Evolutionary conservation across 371 early-diverging fungal genomes (phyloP).

Genomic region (Haplosporangium sp.): DNA sequence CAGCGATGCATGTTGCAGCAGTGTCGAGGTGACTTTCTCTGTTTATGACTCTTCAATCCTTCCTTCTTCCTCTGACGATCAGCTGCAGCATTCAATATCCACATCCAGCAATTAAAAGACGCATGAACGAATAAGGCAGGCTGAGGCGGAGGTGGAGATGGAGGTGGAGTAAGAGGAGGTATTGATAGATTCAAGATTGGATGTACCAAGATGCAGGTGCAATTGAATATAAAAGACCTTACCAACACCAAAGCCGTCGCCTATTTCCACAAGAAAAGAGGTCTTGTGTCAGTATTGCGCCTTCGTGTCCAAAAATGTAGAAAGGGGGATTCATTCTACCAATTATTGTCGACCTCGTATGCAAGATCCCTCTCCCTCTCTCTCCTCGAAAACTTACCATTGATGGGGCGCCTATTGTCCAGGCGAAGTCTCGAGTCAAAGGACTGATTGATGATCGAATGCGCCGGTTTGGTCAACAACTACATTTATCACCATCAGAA

Average conservation of each 20-base stretch:
- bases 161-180: slow-evolving; percentile 2
- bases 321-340: neutral
- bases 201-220: neutral
- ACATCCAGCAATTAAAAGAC: too few relatives aligned
- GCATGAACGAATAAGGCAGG: neutral
- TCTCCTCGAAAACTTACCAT: slow-evolving; percentile 62
- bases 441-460: slow-evolving; percentile 87
- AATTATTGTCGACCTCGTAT: neutral
- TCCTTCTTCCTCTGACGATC: too few relatives aligned
- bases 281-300: too few relatives aligned
- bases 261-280: slow-evolving; percentile 39
- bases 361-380: neutral
- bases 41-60: too few relatives aligned
- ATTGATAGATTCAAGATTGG: slow-evolving; percentile 1
- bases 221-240: slow-evolving; percentile 9
- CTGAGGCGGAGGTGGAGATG: too few relatives aligned
- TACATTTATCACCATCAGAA: slow-evolving; percentile 4
- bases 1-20: too few relatives aligned
- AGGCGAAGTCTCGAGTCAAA: slow-evolving; percentile 78
- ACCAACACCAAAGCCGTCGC: slow-evolving; percentile 90
- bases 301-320: neutral
- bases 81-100: too few relatives aligned
- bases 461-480: slow-evolving; percentile 71
- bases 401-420: slow-evolving; percentile 73
- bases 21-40: too few relatives aligned